phyloP scores from a whole-genome alignment of 257 asterid genomes.

The Hygrophila difformis region DNA sequence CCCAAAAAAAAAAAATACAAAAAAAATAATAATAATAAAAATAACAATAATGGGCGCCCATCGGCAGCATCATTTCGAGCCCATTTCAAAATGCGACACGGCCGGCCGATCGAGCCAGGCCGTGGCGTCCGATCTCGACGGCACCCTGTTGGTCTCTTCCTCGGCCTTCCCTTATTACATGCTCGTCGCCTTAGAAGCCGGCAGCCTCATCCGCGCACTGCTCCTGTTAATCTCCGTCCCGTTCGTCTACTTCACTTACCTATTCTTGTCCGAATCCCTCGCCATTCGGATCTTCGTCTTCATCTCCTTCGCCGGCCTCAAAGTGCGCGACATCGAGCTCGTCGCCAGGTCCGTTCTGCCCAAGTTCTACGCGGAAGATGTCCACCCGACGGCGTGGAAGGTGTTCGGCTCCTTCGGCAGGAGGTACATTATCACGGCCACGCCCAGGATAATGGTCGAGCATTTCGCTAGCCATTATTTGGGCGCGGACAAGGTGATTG shows the following conservation, averaged over 20 bases:
- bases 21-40: conserved; percentile 6
- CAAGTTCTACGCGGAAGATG: conserved; percentile 69
- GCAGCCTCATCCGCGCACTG: conserved; percentile 54
- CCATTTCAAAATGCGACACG: conserved; percentile 40
- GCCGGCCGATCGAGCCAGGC: conserved; percentile 46
- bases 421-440: conserved; percentile 59
- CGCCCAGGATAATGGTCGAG: conserved; percentile 70
- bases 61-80: conserved; percentile 37
- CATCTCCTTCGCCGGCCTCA: conserved; percentile 51
- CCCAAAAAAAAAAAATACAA: background rate
- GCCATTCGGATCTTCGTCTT: conserved; percentile 45
- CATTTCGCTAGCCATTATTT: conserved; percentile 48
- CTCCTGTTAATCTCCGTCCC: conserved; percentile 44
- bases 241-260: conserved; percentile 28
- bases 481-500: conserved; percentile 76
- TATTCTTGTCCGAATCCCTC: conserved; percentile 44
- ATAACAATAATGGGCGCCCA: conserved; percentile 30
- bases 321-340: conserved; percentile 52
- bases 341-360: conserved; percentile 77
- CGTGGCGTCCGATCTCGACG: conserved; percentile 64
- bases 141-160: conserved; percentile 50
- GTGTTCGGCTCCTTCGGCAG: conserved; percentile 62
- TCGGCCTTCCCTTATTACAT: conserved; percentile 66
- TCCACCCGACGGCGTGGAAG: conserved; percentile 49
- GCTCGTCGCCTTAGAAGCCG: conserved; percentile 79